Evolutionary conservation across 306 rosid genomes (phyloP), one percentile per base, ranked within the genome.

Genomic region (Trifolium pratense): DNA sequence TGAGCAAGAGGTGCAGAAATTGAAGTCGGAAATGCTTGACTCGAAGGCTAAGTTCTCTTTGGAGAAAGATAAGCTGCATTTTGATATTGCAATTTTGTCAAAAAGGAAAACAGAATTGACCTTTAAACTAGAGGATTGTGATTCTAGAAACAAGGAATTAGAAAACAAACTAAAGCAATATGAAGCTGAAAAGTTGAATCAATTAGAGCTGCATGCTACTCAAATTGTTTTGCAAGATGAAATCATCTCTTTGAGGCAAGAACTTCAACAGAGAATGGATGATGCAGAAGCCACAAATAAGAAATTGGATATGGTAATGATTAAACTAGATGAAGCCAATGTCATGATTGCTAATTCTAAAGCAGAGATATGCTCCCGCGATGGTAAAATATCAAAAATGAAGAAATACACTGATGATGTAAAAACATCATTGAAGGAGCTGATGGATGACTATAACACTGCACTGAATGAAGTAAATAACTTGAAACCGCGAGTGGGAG

Each of bases 231-330:
- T 83, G 83, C 85, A 83, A 79, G 79, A 67, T 17, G 88, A 90
- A 71, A 84, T 84, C 56, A 74, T 58, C 63, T 71, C 56, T 78
- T 79, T 88, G 77, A 88, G 75, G 69, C 81, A 81, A 53, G 94
- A 87, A 65, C 82, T 88, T 58, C 32, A 18, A 37, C 81, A 58
- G 40, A 80, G 63, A 84, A 84, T 73, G 31, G 78, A 78, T 15
- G 82, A 78, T 9, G 56, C 72, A 36, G 88, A 88, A 68, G 83
- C 68, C 70, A 65, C 86, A 76, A 88, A 88, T 21, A 78, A 77
- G 76, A 87, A 90, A n/a, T n/a, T n/a, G n/a, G 89, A 87, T 53
- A 59, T 42, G 87, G 78, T 90, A 39, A 62, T 67, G 86, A 78
- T 86, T 1, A 93, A 86, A 83, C 87, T 79, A 78, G 87, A 90